Conservation (phyloP, 139 green algal species). For the Protoeuglena noctilucae region DNA sequence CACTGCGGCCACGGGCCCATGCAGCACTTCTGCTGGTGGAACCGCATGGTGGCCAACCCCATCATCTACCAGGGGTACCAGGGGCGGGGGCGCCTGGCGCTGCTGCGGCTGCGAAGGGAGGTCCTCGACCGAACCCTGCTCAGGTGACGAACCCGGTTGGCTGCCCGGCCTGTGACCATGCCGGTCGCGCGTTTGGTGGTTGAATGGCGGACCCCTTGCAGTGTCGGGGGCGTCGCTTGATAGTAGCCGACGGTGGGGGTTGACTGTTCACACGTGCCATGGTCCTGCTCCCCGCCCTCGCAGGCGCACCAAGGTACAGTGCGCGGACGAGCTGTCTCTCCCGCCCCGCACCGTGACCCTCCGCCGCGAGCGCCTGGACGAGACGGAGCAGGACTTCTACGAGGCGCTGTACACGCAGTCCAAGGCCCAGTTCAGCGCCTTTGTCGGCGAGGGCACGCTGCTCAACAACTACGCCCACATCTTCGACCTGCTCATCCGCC, state of each 20-base stretch:
- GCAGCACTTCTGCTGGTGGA: constrained; percentile 40
- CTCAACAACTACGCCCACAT: constrained; percentile 64
- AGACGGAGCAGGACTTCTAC: constrained; percentile 79
- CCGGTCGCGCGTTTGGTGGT: no score
- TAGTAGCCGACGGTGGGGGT: no score
- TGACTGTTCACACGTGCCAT: no score
- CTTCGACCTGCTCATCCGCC: constrained; percentile 83
- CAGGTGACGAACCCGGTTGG: no score
- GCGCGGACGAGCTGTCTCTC: constrained; percentile 76
- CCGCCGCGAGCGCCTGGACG: constrained; percentile 51
- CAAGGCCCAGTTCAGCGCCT: constrained; percentile 55
- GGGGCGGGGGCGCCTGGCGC: constrained; percentile 34
- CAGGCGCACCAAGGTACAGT: constrained; percentile 29
- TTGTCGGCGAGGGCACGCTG: constrained; percentile 44
- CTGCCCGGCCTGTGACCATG: no score
- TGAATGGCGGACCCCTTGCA: no score
- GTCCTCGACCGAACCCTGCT: constrained; percentile 52
- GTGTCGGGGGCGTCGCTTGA: no score
- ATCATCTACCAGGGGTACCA: constrained; percentile 51
- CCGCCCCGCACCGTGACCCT: constrained; percentile 57
- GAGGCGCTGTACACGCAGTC: constrained; percentile 71
- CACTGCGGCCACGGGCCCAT: constrained; percentile 15
- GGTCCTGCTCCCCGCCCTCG: no score
- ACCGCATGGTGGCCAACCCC: constrained; percentile 58
- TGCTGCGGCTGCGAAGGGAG: constrained; percentile 14